A percentile compares a stretch with the other conserved stretches of the same genome.
These are phyloP conservation scores for Ordospora pajunii DNA, from an alignment of 371 early-diverging fungal genomes.

Conservation along the genomic window DNA sequence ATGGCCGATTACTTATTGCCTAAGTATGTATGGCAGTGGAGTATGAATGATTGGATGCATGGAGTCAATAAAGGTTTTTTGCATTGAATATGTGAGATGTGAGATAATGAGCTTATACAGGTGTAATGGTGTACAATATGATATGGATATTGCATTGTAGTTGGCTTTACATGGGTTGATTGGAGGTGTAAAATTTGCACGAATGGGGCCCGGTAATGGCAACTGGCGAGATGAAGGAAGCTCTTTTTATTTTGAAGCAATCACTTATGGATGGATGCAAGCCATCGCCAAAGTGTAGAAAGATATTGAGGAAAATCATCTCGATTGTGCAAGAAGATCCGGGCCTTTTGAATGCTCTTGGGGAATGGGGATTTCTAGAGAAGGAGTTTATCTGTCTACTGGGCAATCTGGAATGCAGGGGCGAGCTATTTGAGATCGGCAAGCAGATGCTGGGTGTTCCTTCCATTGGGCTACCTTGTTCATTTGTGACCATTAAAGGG, in stretches of 20 bases:
- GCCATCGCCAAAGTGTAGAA: neutral
- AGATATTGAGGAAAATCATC: neutral
- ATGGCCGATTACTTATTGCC: no score
- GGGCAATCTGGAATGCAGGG: neutral
- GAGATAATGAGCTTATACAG: no score
- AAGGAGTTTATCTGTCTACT: neutral
- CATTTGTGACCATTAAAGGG: slow-evolving; percentile 21
- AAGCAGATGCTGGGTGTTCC: neutral
- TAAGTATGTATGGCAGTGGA: no score
- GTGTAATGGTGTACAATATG: no score
- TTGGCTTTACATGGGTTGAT: no score
- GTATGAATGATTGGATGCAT: no score
- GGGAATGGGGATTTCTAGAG: slow-evolving; percentile 3
- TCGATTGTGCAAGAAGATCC: neutral
- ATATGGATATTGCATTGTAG: no score
- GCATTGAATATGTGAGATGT: no score
- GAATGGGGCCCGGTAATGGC: neutral
- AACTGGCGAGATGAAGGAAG: neutral
- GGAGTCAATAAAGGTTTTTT: no score
- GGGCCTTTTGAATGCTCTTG: neutral
- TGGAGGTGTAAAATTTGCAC: no score
- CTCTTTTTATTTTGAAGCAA: neutral
- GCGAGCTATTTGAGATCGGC: neutral
- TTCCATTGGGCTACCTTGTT: neutral
- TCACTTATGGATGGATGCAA: neutral